Conservation (phyloP, 2,329 filamentous ascomycete genomes). For the Stagonosporopsis chrysanthemi region DNA sequence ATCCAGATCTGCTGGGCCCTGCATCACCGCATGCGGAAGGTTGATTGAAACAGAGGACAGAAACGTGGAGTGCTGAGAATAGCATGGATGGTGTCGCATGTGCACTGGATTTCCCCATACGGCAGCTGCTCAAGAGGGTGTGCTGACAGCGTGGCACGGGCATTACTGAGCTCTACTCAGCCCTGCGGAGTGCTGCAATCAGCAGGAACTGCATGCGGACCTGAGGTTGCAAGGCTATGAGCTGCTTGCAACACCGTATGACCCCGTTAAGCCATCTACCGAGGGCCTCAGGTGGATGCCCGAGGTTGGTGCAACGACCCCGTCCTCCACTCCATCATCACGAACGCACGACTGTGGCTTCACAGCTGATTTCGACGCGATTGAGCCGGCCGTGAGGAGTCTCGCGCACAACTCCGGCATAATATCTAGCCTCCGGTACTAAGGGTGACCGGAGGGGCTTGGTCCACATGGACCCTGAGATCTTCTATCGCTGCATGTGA, state of each 20-base stretch:
- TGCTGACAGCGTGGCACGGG: constrained; percentile 42
- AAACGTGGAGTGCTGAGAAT: constrained; percentile 22
- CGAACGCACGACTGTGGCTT: constrained; percentile 8
- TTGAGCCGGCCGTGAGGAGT: constrained; percentile 21
- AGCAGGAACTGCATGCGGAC: constrained; percentile 15
- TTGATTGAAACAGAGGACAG: constrained; percentile 11
- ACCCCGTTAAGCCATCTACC: constrained; percentile 5
- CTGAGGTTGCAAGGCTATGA: constrained; percentile 11
- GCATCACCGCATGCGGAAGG: constrained; percentile 22
- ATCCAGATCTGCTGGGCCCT: constrained; percentile 22
- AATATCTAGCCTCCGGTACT: constrained; percentile 23
- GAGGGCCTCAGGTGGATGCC: constrained; percentile 3
- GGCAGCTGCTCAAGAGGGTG: constrained; percentile 23
- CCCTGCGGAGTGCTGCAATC: constrained; percentile 33
- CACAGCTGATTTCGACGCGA: constrained; percentile 4
- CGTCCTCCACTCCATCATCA: background rate
- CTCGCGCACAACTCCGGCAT: constrained; percentile 20
- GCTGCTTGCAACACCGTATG: constrained; percentile 11
- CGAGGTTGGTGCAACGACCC: constrained; percentile 5
- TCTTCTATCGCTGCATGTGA: constrained; percentile 33
- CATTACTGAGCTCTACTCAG: constrained; percentile 40
- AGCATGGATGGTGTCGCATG: constrained; percentile 12
- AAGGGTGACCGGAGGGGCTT: constrained; percentile 24
- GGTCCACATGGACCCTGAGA: constrained; percentile 38
- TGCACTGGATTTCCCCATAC: constrained; percentile 10